These are phyloP conservation scores for Podosphaera xanthii DNA, from an alignment of 2,329 filamentous ascomycete genomes.

Conservation along the genomic window DNA sequence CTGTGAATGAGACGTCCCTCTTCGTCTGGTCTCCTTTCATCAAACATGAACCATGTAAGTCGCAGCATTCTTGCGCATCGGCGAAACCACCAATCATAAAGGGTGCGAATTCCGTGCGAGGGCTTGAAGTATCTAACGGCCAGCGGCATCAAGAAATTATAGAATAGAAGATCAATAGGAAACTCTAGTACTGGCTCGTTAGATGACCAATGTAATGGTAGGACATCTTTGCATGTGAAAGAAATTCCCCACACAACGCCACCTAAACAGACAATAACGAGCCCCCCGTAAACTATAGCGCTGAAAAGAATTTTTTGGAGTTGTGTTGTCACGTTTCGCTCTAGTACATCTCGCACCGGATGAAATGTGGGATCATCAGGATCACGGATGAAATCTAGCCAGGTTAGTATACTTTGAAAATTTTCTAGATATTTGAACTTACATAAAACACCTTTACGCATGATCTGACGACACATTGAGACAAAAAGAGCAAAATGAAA, in stretches of 20 bases:
- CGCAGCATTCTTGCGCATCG: slow-evolving; percentile 59
- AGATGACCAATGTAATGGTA: slow-evolving; percentile 84
- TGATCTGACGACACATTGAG: slow-evolving; percentile 95
- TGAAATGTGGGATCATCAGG: slow-evolving; percentile 97
- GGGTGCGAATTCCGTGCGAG: slow-evolving; percentile 56
- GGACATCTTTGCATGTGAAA: slow-evolving; percentile 40
- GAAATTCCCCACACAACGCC: slow-evolving; percentile 88
- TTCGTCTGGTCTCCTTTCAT: slow-evolving; percentile 58
- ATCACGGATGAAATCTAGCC: slow-evolving; percentile 76
- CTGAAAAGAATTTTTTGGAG: slow-evolving; percentile 92
- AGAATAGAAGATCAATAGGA: slow-evolving; percentile 79
- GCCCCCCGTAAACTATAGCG: slow-evolving; percentile 77
- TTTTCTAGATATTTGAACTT: slow-evolving; percentile 19
- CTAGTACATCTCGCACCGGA: slow-evolving; percentile 85
- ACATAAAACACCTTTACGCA: slow-evolving; percentile 85
- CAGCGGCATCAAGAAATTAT: slow-evolving; percentile 86
- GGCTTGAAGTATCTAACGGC: slow-evolving; percentile 69
- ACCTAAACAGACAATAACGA: slow-evolving; percentile 81
- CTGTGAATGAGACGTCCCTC: slow-evolving; percentile 44
- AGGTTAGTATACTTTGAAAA: background rate
- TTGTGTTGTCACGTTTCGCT: slow-evolving; percentile 78
- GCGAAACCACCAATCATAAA: slow-evolving; percentile 95
- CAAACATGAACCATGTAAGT: slow-evolving; percentile 83
- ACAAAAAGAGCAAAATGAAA: slow-evolving; percentile 98
- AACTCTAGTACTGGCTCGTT: slow-evolving; percentile 87